Conservation (phyloP, 1,139 yeast species). For the Yamadazyma blattariae region DNA sequence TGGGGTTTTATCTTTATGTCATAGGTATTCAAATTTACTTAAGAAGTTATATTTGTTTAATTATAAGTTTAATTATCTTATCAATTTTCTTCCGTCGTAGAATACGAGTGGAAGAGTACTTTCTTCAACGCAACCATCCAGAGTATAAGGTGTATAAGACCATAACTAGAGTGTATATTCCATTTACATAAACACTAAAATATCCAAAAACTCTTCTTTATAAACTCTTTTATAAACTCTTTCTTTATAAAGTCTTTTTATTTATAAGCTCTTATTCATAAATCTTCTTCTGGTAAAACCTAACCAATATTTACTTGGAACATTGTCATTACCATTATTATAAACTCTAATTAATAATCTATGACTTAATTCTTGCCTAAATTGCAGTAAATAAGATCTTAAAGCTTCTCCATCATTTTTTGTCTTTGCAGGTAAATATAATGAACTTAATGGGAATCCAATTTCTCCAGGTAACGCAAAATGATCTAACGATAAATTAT, state of each 20-base stretch:
- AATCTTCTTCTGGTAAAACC: constrained; percentile 93
- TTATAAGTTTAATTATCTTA: constrained; percentile 19
- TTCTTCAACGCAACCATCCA: constrained; percentile 28
- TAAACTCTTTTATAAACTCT: too few species aligned
- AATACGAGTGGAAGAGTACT: constrained; percentile 37
- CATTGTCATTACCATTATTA: constrained; percentile 51
- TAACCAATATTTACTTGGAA: constrained; percentile 85
- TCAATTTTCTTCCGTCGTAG: constrained; percentile 30
- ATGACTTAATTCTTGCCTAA: constrained; percentile 89
- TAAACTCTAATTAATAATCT: constrained; percentile 77
- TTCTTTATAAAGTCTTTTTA: too few species aligned
- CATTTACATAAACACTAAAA: constrained; percentile 4
- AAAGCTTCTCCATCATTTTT: constrained; percentile 76
- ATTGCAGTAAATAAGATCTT: constrained; percentile 79
- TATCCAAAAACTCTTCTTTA: not conserved
- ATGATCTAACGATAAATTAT: constrained; percentile 82
- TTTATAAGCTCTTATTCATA: constrained; percentile 77
- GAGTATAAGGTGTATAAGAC: constrained; percentile 25
- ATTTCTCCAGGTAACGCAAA: constrained; percentile 94
- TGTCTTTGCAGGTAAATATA: constrained; percentile 75
- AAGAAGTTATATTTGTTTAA: constrained; percentile 21
- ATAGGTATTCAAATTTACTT: constrained; percentile 33
- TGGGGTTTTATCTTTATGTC: constrained; percentile 40
- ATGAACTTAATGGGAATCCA: constrained; percentile 85
- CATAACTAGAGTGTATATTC: constrained; percentile 26